Conservation (phyloP, 2,329 filamentous ascomycete species). For the Trichoderma sp. region DNA sequence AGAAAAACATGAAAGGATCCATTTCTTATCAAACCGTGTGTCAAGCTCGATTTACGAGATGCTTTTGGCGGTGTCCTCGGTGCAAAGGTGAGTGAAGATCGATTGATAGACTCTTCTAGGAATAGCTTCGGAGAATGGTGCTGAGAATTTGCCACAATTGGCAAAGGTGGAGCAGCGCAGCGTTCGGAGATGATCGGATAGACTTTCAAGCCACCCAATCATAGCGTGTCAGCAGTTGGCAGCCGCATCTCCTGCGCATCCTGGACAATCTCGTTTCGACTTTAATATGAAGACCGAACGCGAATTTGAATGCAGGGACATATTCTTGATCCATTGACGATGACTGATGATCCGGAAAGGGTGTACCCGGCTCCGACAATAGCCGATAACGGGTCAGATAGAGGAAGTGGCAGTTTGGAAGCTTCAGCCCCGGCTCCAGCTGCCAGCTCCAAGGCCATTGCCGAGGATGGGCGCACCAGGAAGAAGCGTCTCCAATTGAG, state of each 20-base stretch:
- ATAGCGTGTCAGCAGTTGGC: background rate
- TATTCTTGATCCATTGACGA: background rate
- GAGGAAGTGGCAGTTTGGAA: background rate
- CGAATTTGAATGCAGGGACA: background rate
- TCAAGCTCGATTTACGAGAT: constrained; percentile 18
- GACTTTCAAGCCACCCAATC: constrained; percentile 18
- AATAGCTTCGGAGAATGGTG: constrained; percentile 13
- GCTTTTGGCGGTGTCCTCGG: constrained; percentile 2
- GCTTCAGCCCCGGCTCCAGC: background rate
- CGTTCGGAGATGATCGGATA: constrained; percentile 21
- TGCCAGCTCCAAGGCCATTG: background rate
- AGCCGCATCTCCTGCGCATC: constrained; percentile 4
- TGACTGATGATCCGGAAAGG: constrained; percentile 17
- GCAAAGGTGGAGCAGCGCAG: constrained; percentile 8
- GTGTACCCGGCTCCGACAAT: constrained; percentile 19
- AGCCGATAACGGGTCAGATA: constrained; percentile 1
- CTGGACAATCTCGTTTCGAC: background rate
- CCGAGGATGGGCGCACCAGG: constrained; percentile 2
- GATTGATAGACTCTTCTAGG: background rate
- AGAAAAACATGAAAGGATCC: background rate
- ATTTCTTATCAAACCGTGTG: background rate
- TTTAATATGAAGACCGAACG: constrained; percentile 8
- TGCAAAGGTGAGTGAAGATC: background rate
- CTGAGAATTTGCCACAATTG: background rate
- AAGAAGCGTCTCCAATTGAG: constrained; percentile 24